phyloP scores from a whole-genome alignment of 2,329 filamentous ascomycete genomes.

The Coniochaeta prunicola region DNA sequence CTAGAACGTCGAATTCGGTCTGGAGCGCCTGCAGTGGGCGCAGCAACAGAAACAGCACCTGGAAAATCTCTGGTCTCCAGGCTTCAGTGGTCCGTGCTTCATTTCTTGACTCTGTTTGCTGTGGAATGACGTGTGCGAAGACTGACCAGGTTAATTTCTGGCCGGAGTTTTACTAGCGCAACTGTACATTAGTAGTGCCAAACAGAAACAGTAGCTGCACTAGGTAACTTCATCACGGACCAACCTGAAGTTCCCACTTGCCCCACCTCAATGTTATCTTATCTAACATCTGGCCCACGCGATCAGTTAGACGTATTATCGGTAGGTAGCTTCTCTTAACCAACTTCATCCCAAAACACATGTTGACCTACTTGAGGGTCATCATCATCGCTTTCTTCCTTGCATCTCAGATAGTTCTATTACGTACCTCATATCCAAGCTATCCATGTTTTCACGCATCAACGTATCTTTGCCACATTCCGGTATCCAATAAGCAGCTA shows the following conservation, averaged over 20 bases:
- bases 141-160: not conserved
- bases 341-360: too few species aligned
- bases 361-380: too few species aligned
- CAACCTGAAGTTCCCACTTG: not conserved
- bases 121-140: not conserved
- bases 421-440: too few species aligned
- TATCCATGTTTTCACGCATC: too few species aligned
- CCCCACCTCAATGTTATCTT: not conserved
- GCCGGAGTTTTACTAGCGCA: not conserved
- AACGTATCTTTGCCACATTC: too few species aligned
- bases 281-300: not conserved
- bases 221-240: not conserved
- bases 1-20: not conserved
- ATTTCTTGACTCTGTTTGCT: not conserved
- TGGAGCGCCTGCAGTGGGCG: not conserved
- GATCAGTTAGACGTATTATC: not conserved
- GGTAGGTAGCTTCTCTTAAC: not conserved
- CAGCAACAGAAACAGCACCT: too few species aligned
- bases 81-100: not conserved
- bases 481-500: too few species aligned
- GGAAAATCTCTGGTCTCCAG: conserved; percentile 1
- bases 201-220: too few species aligned
- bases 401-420: too few species aligned
- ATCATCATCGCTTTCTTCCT: too few species aligned
- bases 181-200: too few species aligned